A percentile compares a stretch with the other conserved stretches of the same genome.
Evolutionary conservation across 768 basidiomycete genomes (phyloP).

Genomic region (Tremella fuciformis): DNA sequence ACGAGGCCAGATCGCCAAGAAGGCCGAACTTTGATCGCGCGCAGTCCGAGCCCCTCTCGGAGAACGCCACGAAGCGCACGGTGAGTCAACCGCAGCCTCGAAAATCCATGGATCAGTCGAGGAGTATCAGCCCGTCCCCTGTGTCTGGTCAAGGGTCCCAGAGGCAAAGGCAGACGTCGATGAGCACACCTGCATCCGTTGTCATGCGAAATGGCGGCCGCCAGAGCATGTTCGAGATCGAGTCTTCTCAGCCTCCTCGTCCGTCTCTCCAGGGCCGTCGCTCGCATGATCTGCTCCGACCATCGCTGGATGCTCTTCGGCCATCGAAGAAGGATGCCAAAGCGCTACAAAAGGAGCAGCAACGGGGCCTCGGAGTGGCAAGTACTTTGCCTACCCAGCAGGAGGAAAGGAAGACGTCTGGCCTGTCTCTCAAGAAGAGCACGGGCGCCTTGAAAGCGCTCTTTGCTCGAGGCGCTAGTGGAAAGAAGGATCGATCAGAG

Average conservation of each 20-base stretch:
- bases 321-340: slow-evolving; percentile 28
- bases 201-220: slow-evolving; percentile 15
- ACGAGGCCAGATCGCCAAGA: slow-evolving; percentile 12
- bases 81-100: slow-evolving; percentile 7
- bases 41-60: slow-evolving; percentile 26
- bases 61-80: slow-evolving; percentile 1
- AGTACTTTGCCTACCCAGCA: slow-evolving; percentile 13
- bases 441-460: slow-evolving; percentile 46
- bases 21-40: slow-evolving; percentile 37
- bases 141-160: neutral
- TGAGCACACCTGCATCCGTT: slow-evolving; percentile 27
- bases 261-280: slow-evolving; percentile 23
- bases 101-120: slow-evolving; percentile 35
- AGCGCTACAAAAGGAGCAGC: slow-evolving; percentile 25
- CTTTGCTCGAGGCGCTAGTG: slow-evolving; percentile 37
- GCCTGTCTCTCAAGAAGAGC: slow-evolving; percentile 43
- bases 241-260: slow-evolving; percentile 10
- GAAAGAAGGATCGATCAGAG: slow-evolving; percentile 33
- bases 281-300: slow-evolving; percentile 34
- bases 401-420: slow-evolving; percentile 32
- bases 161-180: slow-evolving; percentile 22
- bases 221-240: slow-evolving; percentile 10
- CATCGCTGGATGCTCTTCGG: slow-evolving; percentile 10
- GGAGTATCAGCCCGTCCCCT: slow-evolving; percentile 24
- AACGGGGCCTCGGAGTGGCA: slow-evolving; percentile 25